Evolutionary conservation across 2,329 filamentous ascomycete species (phyloP).

Genomic region (Xylariaceae sp.): DNA sequence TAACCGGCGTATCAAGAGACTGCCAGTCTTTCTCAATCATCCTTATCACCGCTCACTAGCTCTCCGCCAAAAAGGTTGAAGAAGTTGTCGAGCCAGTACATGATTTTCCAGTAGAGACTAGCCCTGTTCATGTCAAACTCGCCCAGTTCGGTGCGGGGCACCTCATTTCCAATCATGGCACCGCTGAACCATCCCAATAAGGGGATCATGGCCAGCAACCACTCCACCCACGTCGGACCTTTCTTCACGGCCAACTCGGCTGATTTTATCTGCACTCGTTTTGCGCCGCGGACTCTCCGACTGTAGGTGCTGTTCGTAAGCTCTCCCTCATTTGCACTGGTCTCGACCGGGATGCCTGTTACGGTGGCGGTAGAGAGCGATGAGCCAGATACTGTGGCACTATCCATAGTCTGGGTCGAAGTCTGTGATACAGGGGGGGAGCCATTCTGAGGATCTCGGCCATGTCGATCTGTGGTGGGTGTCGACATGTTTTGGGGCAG

Average conservation of each 20-base stretch:
- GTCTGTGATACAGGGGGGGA: constrained; percentile 41
- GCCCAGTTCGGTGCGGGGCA: constrained; percentile 68
- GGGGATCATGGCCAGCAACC: constrained; percentile 61
- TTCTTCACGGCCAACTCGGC: constrained; percentile 68
- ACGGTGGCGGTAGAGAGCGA: constrained; percentile 43
- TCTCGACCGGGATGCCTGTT: constrained; percentile 26
- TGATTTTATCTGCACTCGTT: constrained; percentile 60
- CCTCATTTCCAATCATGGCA: constrained; percentile 69
- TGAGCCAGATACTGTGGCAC: constrained; percentile 37
- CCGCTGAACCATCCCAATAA: constrained; percentile 68
- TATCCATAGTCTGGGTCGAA: constrained; percentile 56
- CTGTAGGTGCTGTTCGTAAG: constrained; percentile 41
- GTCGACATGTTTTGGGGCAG: constrained; percentile 30
- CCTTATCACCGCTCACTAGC: constrained; percentile 53
- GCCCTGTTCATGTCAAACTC: constrained; percentile 72
- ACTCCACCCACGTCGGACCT: constrained; percentile 60
- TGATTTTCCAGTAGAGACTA: constrained; percentile 63
- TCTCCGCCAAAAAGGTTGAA: constrained; percentile 57
- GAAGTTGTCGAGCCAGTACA: constrained; percentile 58
- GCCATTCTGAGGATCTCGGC: constrained; percentile 29
- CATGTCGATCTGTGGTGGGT: constrained; percentile 5
- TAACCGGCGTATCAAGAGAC: too few species aligned
- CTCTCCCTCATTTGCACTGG: constrained; percentile 1
- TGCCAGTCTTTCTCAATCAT: constrained; percentile 40
- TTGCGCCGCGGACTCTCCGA: constrained; percentile 62